Evolutionary conservation across 768 basidiomycete genomes (phyloP).

Genomic region (Thelephora aurantiotincta): DNA sequence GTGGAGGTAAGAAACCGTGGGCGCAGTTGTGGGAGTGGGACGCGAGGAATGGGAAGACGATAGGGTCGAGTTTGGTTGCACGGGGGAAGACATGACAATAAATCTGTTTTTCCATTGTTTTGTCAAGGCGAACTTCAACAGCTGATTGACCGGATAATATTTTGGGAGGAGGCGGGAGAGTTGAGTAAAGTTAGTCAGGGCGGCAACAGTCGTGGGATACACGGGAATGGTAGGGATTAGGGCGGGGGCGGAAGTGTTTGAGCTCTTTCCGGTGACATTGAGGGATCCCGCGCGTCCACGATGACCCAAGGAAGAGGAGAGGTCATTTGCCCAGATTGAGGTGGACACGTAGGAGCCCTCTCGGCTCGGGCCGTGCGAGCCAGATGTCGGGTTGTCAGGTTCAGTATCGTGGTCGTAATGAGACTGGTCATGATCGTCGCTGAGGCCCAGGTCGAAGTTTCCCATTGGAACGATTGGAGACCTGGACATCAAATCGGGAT

Average conservation of each 20-base stretch:
- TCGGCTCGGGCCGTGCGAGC: background rate
- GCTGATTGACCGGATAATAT: conserved; percentile 38
- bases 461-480: conserved; percentile 15
- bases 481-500: conserved; percentile 33
- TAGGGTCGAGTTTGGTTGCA: background rate
- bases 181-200: conserved; percentile 38
- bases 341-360: background rate
- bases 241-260: conserved; percentile 2
- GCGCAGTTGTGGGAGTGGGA: conserved; percentile 20
- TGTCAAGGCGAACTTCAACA: conserved; percentile 59
- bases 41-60: conserved; percentile 17
- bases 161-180: conserved; percentile 21
- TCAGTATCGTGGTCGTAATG: conserved; percentile 1
- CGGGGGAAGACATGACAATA: conserved; percentile 33
- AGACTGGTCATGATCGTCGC: conserved; percentile 12
- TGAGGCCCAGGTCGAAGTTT: conserved; percentile 25
- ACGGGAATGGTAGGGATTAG: conserved; percentile 26
- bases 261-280: background rate
- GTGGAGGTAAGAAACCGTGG: conserved; percentile 45
- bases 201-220: conserved; percentile 44
- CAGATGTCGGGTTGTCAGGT: conserved; percentile 1
- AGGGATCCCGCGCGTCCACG: conserved; percentile 4
- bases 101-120: conserved; percentile 60
- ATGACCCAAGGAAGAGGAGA: conserved; percentile 1
- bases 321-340: no score